These are phyloP conservation scores for Alliaria petiolata DNA, from an alignment of 345 rosid species.

Conservation along the genomic window DNA sequence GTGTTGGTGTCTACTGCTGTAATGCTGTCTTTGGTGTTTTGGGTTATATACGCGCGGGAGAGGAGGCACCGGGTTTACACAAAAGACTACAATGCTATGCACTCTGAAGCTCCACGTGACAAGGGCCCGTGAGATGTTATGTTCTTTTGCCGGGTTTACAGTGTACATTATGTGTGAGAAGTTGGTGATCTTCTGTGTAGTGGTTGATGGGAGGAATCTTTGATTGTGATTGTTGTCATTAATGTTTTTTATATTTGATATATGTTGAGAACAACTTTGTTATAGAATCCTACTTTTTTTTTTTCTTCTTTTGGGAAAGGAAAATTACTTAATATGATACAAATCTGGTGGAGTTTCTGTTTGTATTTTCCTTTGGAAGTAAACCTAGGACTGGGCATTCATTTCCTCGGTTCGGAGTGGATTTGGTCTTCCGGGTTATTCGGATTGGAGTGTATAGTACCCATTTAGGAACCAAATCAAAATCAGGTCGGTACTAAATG, in stretches of 20 bases:
- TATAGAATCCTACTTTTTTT: no score
- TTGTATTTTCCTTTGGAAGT: no score
- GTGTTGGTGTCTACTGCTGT: slow-evolving; percentile 76
- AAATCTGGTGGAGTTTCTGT: no score
- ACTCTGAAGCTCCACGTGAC: slow-evolving; percentile 26
- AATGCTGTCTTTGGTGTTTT: slow-evolving; percentile 86
- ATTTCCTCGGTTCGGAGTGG: no score
- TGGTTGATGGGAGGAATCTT: slow-evolving; percentile 1
- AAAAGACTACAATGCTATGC: slow-evolving; percentile 39
- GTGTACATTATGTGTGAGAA: slow-evolving; percentile 24
- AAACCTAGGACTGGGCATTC: no score
- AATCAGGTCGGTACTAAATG: no score
- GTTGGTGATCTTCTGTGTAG: slow-evolving; percentile 1
- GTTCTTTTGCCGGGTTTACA: neutral
- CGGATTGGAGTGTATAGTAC: no score
- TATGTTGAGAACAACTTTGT: neutral
- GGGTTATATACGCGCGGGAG: slow-evolving; percentile 88
- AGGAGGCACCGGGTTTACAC: slow-evolving; percentile 79
- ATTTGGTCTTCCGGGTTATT: no score
- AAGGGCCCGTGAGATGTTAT: slow-evolving; percentile 31
- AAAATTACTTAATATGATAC: no score
- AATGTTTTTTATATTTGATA: neutral
- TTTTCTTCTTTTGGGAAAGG: no score
- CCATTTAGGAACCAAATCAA: no score
- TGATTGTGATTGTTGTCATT: slow-evolving; percentile 9